phyloP scores from a whole-genome alignment of 192 early-diverging fungal species.

The Rhizoclosmatium globosum region DNA sequence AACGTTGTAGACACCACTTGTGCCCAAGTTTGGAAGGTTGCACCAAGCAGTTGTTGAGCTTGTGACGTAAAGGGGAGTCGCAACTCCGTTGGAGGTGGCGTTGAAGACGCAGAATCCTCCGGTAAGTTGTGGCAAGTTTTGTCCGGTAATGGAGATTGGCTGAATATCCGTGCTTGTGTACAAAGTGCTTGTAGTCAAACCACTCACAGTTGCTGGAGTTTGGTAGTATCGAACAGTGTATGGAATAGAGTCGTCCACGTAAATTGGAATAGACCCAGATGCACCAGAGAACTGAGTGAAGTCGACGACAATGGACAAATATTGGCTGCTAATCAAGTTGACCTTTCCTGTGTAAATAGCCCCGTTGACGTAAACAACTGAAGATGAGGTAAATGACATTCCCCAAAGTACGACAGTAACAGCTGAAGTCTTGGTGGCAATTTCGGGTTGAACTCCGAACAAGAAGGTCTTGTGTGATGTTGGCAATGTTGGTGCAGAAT shows the following conservation, averaged over 20 bases:
- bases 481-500: not conserved
- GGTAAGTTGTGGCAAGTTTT: conserved; percentile 15
- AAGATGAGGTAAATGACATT: conserved; percentile 15
- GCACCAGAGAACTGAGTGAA: conserved; percentile 29
- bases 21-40: conserved; percentile 1
- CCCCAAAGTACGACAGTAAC: conserved; percentile 32
- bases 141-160: conserved; percentile 12
- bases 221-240: conserved; percentile 37
- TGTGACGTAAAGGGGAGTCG: conserved; percentile 18
- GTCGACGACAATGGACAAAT: conserved; percentile 27
- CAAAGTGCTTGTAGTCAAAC: not conserved
- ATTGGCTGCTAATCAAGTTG: conserved; percentile 25
- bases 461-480: conserved; percentile 12
- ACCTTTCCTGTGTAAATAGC: not conserved
- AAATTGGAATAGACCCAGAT: conserved; percentile 23
- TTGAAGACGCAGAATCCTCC: conserved; percentile 41
- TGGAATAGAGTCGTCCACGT: conserved; percentile 37
- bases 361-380: conserved; percentile 36
- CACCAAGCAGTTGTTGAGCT: conserved; percentile 30
- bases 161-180: conserved; percentile 18
- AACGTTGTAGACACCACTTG: conserved; percentile 20
- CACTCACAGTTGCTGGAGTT: conserved; percentile 3
- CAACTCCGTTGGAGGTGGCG: conserved; percentile 15
- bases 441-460: conserved; percentile 32
- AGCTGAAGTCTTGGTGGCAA: conserved; percentile 22